These are phyloP conservation scores for Gracilariopsis chorda DNA, from an alignment of 23 red algal genomes.

Conservation along the genomic window DNA sequence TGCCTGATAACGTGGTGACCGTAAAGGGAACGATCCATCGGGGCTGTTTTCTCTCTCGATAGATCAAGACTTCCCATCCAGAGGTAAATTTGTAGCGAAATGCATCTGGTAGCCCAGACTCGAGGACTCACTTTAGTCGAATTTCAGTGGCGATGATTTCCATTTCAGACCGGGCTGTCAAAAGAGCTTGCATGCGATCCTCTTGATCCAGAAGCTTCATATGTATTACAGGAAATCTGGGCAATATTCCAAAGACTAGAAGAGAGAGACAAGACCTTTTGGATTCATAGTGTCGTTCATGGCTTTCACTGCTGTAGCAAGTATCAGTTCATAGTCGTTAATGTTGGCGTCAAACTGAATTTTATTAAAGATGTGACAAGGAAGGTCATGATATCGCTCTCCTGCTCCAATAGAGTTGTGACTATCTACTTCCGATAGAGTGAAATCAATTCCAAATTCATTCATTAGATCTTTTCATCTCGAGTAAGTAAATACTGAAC, in stretches of 20 bases:
- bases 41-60: neutral
- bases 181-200: constrained; percentile 16
- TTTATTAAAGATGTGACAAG: neutral
- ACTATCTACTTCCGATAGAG: neutral
- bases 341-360: neutral
- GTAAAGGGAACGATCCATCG: neutral
- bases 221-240: neutral
- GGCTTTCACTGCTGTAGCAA: neutral
- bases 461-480: neutral
- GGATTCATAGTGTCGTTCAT: constrained; percentile 44
- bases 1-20: neutral
- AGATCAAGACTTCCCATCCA: neutral
- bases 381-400: constrained; percentile 5
- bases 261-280: constrained; percentile 12
- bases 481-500: neutral
- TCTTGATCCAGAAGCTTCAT: neutral
- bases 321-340: neutral
- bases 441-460: neutral
- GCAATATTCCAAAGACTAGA: constrained; percentile 11
- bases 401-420: constrained; percentile 17
- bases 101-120: neutral
- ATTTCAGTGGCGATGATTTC: constrained; percentile 5
- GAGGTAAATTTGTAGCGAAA: neutral
- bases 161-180: constrained; percentile 25
- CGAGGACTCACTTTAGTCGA: neutral